Conservation (phyloP, 495 filamentous ascomycete species). For the Tuber indicum region DNA sequence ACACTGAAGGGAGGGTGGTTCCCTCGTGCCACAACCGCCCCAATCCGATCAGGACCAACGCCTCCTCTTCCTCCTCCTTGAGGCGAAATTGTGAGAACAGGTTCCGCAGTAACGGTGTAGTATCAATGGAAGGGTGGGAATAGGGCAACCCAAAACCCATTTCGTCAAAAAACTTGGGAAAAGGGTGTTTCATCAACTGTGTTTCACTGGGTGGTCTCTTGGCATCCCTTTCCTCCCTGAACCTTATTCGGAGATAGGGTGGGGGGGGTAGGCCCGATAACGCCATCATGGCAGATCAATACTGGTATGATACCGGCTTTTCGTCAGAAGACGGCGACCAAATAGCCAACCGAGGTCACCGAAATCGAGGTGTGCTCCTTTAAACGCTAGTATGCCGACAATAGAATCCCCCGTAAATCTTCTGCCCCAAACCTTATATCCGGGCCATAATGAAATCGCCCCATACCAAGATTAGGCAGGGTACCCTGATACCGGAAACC, state of each 20-base stretch:
- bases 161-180: neutral
- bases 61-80: neutral
- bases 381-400: neutral
- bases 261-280: neutral
- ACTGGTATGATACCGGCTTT: neutral
- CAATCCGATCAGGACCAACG: neutral
- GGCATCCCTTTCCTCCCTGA: neutral
- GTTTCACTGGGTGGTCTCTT: neutral
- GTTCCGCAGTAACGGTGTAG: neutral
- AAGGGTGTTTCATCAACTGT: neutral
- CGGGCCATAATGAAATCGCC: neutral
- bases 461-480: neutral
- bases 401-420: neutral
- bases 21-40: neutral
- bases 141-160: neutral
- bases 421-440: neutral
- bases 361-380: neutral
- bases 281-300: neutral
- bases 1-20: neutral
- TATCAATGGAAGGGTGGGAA: neutral
- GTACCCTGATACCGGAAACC: neutral
- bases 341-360: neutral
- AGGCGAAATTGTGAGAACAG: neutral
- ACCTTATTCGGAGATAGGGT: neutral
- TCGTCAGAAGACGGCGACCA: neutral